phyloP scores from a whole-genome alignment of 495 filamentous ascomycete species.

The Cercophora samala region DNA sequence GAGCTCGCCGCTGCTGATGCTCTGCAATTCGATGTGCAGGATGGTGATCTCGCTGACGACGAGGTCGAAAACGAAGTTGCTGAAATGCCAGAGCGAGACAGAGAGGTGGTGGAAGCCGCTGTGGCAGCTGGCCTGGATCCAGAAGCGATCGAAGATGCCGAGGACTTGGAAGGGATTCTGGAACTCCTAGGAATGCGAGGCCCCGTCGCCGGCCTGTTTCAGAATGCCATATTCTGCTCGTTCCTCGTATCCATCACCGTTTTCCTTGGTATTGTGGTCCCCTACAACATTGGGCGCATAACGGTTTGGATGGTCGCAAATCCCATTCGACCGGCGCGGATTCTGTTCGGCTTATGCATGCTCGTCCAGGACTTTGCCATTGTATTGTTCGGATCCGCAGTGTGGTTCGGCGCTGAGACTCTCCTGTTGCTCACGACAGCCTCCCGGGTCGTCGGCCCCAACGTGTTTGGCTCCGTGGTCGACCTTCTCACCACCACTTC shows the following conservation, averaged over 20 bases:
- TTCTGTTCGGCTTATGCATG: conserved; percentile 68
- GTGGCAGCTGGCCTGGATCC: conserved; percentile 44
- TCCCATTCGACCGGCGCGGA: conserved; percentile 68
- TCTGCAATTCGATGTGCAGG: conserved; percentile 27
- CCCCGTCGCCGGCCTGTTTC: conserved; percentile 80
- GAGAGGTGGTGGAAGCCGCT: conserved; percentile 40
- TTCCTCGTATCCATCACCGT: conserved; percentile 85
- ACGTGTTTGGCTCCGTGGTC: neutral
- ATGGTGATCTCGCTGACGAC: conserved; percentile 38
- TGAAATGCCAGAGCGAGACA: conserved; percentile 30
- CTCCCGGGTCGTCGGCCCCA: conserved; percentile 21
- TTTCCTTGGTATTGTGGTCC: conserved; percentile 78
- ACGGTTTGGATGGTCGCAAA: conserved; percentile 75
- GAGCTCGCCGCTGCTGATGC: conserved; percentile 44
- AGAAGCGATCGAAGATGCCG: conserved; percentile 70
- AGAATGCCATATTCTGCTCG: conserved; percentile 91
- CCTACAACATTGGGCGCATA: conserved; percentile 85
- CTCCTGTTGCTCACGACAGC: conserved; percentile 19
- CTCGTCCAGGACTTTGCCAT: conserved; percentile 53
- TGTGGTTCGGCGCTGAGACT: conserved; percentile 19
- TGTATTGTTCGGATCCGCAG: conserved; percentile 37
- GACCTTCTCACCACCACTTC: conserved; percentile 11
- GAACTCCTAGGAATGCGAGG: conserved; percentile 97
- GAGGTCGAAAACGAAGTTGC: conserved; percentile 26
- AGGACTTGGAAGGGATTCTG: conserved; percentile 96